These are phyloP conservation scores for Tetraselmis striata DNA, from an alignment of 139 green algal genomes.

Conservation along the genomic window DNA sequence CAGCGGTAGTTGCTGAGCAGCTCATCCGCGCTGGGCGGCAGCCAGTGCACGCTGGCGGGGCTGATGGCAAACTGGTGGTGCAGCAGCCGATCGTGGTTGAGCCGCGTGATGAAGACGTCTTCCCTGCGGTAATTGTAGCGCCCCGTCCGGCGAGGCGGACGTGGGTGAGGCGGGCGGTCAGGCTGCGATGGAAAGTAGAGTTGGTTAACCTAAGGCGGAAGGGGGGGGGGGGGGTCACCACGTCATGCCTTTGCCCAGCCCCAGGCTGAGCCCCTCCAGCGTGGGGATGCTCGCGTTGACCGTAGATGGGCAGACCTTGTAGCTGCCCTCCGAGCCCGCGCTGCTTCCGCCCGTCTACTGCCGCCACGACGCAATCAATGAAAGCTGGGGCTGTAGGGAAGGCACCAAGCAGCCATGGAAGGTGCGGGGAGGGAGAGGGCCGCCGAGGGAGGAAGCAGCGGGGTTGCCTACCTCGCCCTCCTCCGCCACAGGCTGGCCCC, in stretches of 20 bases:
- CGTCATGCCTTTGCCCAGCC: not conserved
- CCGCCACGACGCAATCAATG: not conserved
- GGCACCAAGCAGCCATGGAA: no score
- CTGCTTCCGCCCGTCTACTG: no score
- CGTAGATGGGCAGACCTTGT: not conserved
- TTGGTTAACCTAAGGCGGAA: not conserved
- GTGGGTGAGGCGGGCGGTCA: not conserved
- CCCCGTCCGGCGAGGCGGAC: no score
- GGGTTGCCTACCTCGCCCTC: no score
- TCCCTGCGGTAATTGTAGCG: not conserved
- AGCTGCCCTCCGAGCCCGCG: not conserved
- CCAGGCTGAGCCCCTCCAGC: not conserved
- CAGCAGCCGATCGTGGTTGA: not conserved
- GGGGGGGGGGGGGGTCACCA: not conserved
- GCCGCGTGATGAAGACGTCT: not conserved
- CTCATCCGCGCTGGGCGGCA: not conserved
- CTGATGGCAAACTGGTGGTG: not conserved
- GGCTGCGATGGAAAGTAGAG: not conserved
- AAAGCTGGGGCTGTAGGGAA: no score
- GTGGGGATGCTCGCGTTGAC: not conserved
- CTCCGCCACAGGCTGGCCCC: no score
- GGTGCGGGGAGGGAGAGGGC: no score
- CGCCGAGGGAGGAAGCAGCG: no score
- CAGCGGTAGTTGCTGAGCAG: not conserved
- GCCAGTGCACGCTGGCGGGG: not conserved